These are phyloP conservation scores for Tieghemostelium lacteum DNA, from an alignment of 78 protist genomes.

Conservation along the genomic window DNA sequence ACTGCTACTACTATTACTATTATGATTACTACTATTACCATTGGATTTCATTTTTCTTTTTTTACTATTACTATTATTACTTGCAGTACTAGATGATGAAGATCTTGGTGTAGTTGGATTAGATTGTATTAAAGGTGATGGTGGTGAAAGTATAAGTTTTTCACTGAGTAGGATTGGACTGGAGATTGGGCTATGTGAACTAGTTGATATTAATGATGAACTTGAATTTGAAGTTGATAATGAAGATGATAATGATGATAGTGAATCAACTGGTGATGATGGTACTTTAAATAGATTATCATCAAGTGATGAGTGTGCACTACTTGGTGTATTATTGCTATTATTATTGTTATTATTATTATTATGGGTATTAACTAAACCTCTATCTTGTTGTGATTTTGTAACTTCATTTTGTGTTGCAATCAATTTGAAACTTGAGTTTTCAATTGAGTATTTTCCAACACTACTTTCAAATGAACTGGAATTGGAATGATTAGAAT, in stretches of 20 bases:
- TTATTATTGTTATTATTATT: conserved; percentile 4
- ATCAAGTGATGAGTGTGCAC: too few species aligned
- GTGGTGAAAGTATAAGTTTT: background rate
- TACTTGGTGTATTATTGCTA: background rate
- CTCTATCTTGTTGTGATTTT: background rate
- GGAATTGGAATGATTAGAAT: background rate
- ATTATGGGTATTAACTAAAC: background rate
- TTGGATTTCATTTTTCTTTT: background rate
- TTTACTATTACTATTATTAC: background rate
- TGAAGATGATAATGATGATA: too few species aligned
- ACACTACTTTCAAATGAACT: background rate
- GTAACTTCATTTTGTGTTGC: background rate
- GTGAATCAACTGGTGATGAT: background rate
- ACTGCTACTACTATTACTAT: background rate
- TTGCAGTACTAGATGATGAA: background rate
- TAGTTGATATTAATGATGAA: too few species aligned
- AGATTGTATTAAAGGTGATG: background rate
- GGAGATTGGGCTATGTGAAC: too few species aligned
- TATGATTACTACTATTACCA: background rate
- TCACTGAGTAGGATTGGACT: too few species aligned
- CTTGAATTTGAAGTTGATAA: too few species aligned
- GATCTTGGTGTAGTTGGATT: background rate
- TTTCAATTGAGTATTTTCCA: background rate
- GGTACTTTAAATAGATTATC: too few species aligned
- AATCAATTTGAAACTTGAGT: background rate